Evolutionary conservation across 179 eudicot species (phyloP).

Genomic region (Camellia oleifera): DNA sequence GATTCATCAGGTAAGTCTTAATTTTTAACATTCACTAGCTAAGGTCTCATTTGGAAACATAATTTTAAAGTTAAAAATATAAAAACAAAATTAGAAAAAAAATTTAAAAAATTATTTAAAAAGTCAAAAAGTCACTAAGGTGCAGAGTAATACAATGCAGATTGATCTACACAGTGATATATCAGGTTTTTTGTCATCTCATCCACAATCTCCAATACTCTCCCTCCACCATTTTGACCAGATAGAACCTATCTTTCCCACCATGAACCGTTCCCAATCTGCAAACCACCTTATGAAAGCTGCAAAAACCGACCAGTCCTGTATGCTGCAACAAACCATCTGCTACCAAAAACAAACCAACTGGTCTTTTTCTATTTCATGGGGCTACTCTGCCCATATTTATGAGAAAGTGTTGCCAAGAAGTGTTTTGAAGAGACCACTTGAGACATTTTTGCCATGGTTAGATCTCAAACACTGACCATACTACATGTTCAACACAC

Average conservation of each 20-base stretch:
- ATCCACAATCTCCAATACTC: slow-evolving; percentile 47
- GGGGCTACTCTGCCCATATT: slow-evolving; percentile 67
- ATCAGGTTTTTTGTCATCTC: slow-evolving; percentile 57
- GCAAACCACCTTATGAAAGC: slow-evolving; percentile 63
- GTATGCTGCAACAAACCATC: slow-evolving; percentile 65
- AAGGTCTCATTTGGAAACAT: too few species aligned
- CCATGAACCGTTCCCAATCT: slow-evolving; percentile 42
- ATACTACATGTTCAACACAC: slow-evolving; percentile 47
- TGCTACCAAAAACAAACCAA: slow-evolving; percentile 43
- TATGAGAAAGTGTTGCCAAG: slow-evolving; percentile 51
- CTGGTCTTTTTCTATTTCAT: slow-evolving; percentile 54
- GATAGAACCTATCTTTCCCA: slow-evolving; percentile 60
- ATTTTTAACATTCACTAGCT: too few species aligned
- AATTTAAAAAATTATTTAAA: too few species aligned
- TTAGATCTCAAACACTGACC: slow-evolving; percentile 14
- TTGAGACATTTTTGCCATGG: slow-evolving; percentile 61
- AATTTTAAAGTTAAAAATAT: too few species aligned
- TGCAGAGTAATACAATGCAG: slow-evolving; percentile 20
- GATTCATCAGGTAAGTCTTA: slow-evolving; percentile 61
- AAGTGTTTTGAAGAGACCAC: slow-evolving; percentile 40
- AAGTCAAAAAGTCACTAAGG: too few species aligned
- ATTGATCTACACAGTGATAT: slow-evolving; percentile 52
- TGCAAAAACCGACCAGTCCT: slow-evolving; percentile 35
- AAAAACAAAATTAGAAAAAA: too few species aligned
- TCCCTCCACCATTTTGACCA: slow-evolving; percentile 71